Base-by-base conservation (phyloP, 768 basidiomycete genomes). In the Kwoniella dejecticola region DNA sequence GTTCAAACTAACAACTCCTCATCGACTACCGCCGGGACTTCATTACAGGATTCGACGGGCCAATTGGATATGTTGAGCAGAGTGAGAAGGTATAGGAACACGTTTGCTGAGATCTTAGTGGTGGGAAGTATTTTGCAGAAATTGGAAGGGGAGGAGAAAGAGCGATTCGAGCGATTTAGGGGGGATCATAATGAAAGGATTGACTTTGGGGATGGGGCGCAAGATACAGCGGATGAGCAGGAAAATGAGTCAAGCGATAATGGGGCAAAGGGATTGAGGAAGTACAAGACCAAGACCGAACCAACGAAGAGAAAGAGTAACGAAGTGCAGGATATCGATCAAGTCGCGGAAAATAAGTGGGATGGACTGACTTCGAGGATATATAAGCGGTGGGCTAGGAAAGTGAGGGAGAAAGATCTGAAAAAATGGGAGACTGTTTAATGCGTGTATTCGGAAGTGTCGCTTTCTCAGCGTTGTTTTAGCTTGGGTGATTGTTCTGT, bases 61-160 rank as follows among this genome's bases (percentile, higher is more conserved):
- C 60, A 62, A 31, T 27, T 53, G 12, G 63, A 65, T 36, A 57
- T 67, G 64, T 53, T 63, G 12, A 30, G 26, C 4, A n/a, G 68
- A 11, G 62, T 64, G 13, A 11, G 58, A 21, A 33, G 69, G 17
- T 79, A 79, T 57, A 69, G 77, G 21, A 64, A 75, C 31, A 70
- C 70, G 0, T 79, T 79, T 58, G 76, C 77, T 15, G 65, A 67
- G 21, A 64, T 79, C 24, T 63, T 79, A 3, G 75, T 72, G 1
- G 40, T 71, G 12, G 74, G 72, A 11, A 63, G 68, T 31, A 68
- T 68, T 19, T 50, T 78, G 30, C 71, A 76, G 48, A 69, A 67
- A 53, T 64, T 78, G 12, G 68, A 76, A 48, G 77, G 77, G 5
- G 67, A 71, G 21, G 69, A 78, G 42, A 49, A 53, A 40, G 56